These are phyloP conservation scores for Sideroxylon spinosum DNA, from an alignment of 179 eudicot genomes.

Conservation along the genomic window DNA sequence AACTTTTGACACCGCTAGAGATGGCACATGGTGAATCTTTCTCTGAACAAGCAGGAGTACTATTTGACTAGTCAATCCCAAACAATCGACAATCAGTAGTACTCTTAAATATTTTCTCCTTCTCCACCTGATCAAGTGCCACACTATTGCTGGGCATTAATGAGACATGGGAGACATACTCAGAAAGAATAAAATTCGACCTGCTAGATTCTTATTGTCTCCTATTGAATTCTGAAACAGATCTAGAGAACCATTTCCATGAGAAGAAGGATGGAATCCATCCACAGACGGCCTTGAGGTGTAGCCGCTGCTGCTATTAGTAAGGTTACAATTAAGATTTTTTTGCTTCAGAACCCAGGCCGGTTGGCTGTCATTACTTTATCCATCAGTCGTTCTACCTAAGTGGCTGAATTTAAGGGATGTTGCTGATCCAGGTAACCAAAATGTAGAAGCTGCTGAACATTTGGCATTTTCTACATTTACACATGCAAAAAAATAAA, in stretches of 20 bases:
- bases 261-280: constrained; percentile 28
- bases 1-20: constrained; percentile 17
- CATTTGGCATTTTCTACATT: constrained; percentile 20
- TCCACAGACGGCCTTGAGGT: constrained; percentile 28
- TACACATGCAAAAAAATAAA: constrained; percentile 1
- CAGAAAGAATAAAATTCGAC: constrained; percentile 25
- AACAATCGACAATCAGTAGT: constrained; percentile 55
- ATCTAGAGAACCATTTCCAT: constrained; percentile 29
- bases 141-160: constrained; percentile 23
- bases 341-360: constrained; percentile 25
- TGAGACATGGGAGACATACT: constrained; percentile 23
- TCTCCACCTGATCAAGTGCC: constrained; percentile 26
- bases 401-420: constrained; percentile 32
- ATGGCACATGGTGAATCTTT: constrained; percentile 25
- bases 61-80: constrained; percentile 61
- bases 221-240: constrained; percentile 28
- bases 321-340: constrained; percentile 2
- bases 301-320: constrained; percentile 15
- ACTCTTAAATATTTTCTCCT: constrained; percentile 36
- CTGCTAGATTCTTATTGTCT: constrained; percentile 22
- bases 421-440: constrained; percentile 42
- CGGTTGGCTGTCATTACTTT: constrained; percentile 23
- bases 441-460: constrained; percentile 32
- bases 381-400: constrained; percentile 20
- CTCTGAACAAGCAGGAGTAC: constrained; percentile 17